phyloP scores from a whole-genome alignment of 2,329 filamentous ascomycete genomes.

The Ramularia collo-cygni region DNA sequence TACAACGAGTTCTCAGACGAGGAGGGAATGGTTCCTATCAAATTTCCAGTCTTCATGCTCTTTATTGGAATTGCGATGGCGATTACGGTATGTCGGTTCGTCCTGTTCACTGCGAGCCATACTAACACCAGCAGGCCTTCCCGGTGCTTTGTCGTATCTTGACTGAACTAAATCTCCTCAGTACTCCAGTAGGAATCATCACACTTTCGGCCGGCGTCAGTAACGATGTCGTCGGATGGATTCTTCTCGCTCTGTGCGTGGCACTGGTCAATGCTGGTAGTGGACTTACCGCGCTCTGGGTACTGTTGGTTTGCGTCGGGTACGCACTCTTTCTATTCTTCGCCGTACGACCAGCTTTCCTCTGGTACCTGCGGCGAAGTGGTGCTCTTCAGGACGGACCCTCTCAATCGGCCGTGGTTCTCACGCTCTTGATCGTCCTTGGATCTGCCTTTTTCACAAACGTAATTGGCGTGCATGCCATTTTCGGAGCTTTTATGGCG shows the following conservation, averaged over 20 bases:
- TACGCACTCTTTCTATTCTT: slow-evolving; percentile 72
- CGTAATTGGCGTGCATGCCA: slow-evolving; percentile 87
- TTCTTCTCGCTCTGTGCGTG: slow-evolving; percentile 85
- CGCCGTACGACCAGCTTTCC: slow-evolving; percentile 64
- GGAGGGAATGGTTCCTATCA: slow-evolving; percentile 48
- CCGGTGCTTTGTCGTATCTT: slow-evolving; percentile 91
- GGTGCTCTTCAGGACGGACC: slow-evolving; percentile 82
- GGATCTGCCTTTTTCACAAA: slow-evolving; percentile 79
- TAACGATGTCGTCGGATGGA: slow-evolving; percentile 88
- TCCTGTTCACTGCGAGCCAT: too few relatives aligned
- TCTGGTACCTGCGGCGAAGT: slow-evolving; percentile 65
- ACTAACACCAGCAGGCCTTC: slow-evolving; percentile 48
- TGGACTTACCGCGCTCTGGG: slow-evolving; percentile 77
- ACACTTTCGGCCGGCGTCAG: slow-evolving; percentile 85
- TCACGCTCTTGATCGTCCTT: slow-evolving; percentile 74
- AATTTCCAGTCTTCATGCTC: slow-evolving; percentile 58
- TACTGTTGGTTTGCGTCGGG: slow-evolving; percentile 67
- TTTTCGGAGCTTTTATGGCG: slow-evolving; percentile 87
- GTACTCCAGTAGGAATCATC: slow-evolving; percentile 78
- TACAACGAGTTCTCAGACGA: slow-evolving; percentile 65
- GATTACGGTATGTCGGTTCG: slow-evolving; percentile 59
- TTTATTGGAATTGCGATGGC: slow-evolving; percentile 92
- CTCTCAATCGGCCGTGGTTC: slow-evolving; percentile 72
- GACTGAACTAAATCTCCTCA: slow-evolving; percentile 79
- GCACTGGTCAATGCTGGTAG: slow-evolving; percentile 82